Conservation (phyloP, 2,329 filamentous ascomycete genomes). For the Fusarium fracticaudum region DNA sequence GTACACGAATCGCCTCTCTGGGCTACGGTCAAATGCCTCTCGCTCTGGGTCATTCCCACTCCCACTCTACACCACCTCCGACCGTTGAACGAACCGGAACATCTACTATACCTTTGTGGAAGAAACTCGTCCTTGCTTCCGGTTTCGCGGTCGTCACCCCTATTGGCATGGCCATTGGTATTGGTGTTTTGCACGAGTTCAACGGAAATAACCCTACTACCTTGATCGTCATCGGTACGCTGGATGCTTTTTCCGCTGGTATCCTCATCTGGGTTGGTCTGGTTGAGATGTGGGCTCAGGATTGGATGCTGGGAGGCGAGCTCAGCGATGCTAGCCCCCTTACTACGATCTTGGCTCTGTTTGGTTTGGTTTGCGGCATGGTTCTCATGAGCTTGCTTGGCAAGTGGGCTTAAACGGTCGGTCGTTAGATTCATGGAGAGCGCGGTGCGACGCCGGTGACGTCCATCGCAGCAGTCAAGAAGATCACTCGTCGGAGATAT, state of each 20-base stretch:
- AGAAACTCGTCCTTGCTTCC: conserved; percentile 68
- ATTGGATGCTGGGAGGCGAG: conserved; percentile 72
- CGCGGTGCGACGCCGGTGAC: not conserved
- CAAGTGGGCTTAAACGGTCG: conserved; percentile 71
- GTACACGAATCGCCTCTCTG: conserved; percentile 73
- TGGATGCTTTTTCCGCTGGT: conserved; percentile 78
- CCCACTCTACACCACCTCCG: conserved; percentile 31
- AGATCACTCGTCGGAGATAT: not conserved
- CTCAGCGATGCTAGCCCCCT: conserved; percentile 60
- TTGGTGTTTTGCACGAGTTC: conserved; percentile 74
- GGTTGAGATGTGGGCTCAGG: conserved; percentile 81
- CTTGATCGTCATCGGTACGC: conserved; percentile 74
- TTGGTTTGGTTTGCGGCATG: conserved; percentile 69
- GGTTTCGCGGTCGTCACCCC: conserved; percentile 78
- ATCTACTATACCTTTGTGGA: conserved; percentile 49
- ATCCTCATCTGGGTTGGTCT: conserved; percentile 81
- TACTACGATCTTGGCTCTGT: conserved; percentile 59
- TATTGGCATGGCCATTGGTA: conserved; percentile 81
- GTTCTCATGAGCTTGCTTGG: conserved; percentile 76
- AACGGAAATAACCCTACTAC: conserved; percentile 78
- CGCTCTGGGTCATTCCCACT: conserved; percentile 27
- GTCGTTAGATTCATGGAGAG: not conserved
- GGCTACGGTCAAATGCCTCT: conserved; percentile 44
- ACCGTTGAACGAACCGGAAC: conserved; percentile 26
- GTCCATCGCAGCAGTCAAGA: not conserved